These are phyloP conservation scores for Gigaspora rosea DNA, from an alignment of 192 early-diverging fungal species.

Conservation along the genomic window DNA sequence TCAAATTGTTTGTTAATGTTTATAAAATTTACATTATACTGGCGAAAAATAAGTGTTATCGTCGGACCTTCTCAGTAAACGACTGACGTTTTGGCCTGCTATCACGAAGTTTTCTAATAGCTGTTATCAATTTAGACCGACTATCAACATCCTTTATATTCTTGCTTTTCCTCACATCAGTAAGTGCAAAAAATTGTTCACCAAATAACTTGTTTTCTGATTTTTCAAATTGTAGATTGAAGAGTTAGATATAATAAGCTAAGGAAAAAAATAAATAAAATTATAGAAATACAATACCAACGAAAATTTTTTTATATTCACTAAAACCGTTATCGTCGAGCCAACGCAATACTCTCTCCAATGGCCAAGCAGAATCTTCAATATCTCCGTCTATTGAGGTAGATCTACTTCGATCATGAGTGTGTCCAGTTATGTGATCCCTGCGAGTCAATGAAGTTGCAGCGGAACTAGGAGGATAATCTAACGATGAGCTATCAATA, in stretches of 20 bases:
- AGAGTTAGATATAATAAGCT: no score
- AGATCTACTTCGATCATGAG: slow-evolving; percentile 29
- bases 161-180: neutral
- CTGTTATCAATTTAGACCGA: slow-evolving; percentile 14
- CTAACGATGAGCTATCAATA: neutral
- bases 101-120: slow-evolving; percentile 23
- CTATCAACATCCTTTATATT: neutral
- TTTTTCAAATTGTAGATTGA: no score
- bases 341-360: slow-evolving; percentile 14
- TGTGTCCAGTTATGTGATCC: slow-evolving; percentile 19
- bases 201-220: slow-evolving; percentile 7
- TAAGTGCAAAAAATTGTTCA: slow-evolving; percentile 10
- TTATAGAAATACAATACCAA: slow-evolving; percentile 18
- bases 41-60: no score
- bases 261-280: neutral
- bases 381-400: slow-evolving; percentile 19
- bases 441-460: slow-evolving; percentile 16
- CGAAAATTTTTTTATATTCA: slow-evolving; percentile 10
- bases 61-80: slow-evolving; percentile 4
- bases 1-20: no score
- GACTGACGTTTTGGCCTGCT: slow-evolving; percentile 6
- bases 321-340: slow-evolving; percentile 17
- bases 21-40: no score
- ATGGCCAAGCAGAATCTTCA: neutral
- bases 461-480: neutral